Evolutionary conservation across 129 eudicot species (phyloP).

Genomic region (Tagetes patula): DNA sequence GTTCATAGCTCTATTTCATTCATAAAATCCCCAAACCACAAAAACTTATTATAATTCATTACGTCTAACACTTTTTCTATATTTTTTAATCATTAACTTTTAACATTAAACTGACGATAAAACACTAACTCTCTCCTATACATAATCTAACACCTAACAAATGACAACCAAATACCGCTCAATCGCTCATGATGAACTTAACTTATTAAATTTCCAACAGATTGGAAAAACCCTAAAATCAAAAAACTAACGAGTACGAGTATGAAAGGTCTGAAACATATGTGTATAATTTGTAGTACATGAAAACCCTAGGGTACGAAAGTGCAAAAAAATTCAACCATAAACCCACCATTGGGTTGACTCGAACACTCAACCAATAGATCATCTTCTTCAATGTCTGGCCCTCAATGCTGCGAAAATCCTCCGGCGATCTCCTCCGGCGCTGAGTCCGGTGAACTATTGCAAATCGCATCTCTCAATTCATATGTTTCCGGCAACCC

Average conservation of each 20-base stretch:
- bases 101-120: neutral
- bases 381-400: slow-evolving; percentile 26
- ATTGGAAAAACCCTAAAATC: neutral
- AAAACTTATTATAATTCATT: neutral
- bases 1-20: neutral
- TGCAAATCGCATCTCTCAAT: slow-evolving; percentile 43
- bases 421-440: slow-evolving; percentile 37
- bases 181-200: neutral
- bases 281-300: neutral
- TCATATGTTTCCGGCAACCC: slow-evolving; percentile 38
- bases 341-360: too few species aligned
- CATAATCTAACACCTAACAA: neutral
- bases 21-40: neutral
- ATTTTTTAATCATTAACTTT: neutral
- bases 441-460: slow-evolving; percentile 36
- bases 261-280: slow-evolving; percentile 12
- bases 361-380: too few species aligned
- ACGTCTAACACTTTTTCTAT: neutral
- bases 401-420: slow-evolving; percentile 43
- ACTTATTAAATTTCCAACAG: neutral
- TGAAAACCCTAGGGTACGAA: slow-evolving; percentile 15
- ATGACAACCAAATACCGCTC: neutral
- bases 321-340: too few species aligned
- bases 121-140: neutral
- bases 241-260: neutral